A percentile compares a stretch with the other conserved stretches of the same genome.
These are phyloP conservation scores for Sphagnum tenellum DNA, from an alignment of 225 moss, liverwort and hornwort species.

Conservation along the genomic window DNA sequence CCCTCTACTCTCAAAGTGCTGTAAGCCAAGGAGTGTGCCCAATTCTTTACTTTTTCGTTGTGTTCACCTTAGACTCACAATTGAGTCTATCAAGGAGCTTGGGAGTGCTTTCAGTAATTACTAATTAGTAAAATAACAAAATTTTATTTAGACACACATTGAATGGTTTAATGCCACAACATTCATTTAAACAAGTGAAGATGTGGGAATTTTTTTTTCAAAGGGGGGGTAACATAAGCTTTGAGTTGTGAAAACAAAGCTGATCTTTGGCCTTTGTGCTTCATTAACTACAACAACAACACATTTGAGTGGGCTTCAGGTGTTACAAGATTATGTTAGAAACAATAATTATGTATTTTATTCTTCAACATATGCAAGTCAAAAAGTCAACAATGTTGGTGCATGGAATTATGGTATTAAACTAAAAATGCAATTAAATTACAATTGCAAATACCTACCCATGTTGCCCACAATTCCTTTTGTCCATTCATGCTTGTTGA, in stretches of 20 bases:
- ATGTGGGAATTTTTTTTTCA: slow-evolving; percentile 26
- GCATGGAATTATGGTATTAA: slow-evolving; percentile 45
- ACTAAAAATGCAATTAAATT: slow-evolving; percentile 28
- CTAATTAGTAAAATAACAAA: slow-evolving; percentile 47
- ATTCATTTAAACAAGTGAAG: slow-evolving; percentile 22
- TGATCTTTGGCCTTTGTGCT: slow-evolving; percentile 27
- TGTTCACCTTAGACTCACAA: too few relatives aligned
- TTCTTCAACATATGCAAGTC: slow-evolving; percentile 32
- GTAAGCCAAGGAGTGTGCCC: too few relatives aligned
- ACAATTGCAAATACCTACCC: slow-evolving; percentile 32
- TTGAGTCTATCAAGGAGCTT: too few relatives aligned
- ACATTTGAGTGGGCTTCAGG: slow-evolving; percentile 37
- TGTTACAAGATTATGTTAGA: slow-evolving; percentile 44
- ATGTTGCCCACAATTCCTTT: slow-evolving; percentile 47
- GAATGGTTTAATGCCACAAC: slow-evolving; percentile 15
- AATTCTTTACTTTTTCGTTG: too few relatives aligned
- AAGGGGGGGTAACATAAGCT: slow-evolving; percentile 29
- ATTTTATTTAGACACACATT: slow-evolving; percentile 22
- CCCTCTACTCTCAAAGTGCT: too few relatives aligned
- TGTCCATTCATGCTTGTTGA: slow-evolving; percentile 42
- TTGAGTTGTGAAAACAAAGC: slow-evolving; percentile 35
- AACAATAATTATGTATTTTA: slow-evolving; percentile 54
- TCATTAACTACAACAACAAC: slow-evolving; percentile 25
- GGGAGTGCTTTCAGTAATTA: too few relatives aligned
- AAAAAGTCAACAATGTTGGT: slow-evolving; percentile 34